These are phyloP conservation scores for Carex kokanica DNA, from an alignment of 176 grass and related monocot species.

Conservation along the genomic window DNA sequence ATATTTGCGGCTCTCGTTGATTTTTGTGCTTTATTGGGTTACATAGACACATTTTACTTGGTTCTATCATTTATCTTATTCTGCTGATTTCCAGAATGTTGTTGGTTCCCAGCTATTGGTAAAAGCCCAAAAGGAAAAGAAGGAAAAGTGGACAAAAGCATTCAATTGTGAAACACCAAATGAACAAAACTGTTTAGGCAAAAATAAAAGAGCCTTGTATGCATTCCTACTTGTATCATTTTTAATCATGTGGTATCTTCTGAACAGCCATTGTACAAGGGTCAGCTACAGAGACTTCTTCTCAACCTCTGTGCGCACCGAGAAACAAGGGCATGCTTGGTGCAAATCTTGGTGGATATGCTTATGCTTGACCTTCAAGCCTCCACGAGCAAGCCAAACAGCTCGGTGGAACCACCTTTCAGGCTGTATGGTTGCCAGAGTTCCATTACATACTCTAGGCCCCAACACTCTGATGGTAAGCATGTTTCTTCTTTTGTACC, in stretches of 20 bases:
- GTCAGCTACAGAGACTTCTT: constrained; percentile 87
- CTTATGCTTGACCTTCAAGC: constrained; percentile 94
- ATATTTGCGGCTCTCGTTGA: not conserved
- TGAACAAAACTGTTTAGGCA: not conserved
- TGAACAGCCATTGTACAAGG: constrained; percentile 88
- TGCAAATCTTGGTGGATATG: constrained; percentile 91
- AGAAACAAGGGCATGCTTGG: constrained; percentile 76
- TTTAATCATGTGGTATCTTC: constrained; percentile 11
- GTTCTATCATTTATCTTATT: not conserved
- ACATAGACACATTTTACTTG: not conserved
- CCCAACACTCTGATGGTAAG: constrained; percentile 82
- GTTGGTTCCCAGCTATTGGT: not conserved
- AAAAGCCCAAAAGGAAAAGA: not conserved
- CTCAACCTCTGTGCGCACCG: constrained; percentile 87
- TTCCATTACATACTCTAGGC: constrained; percentile 92
- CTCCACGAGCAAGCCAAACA: constrained; percentile 49
- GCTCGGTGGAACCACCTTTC: constrained; percentile 61
- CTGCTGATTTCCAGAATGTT: not conserved
- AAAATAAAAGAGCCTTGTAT: not conserved
- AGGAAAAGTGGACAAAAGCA: not conserved
- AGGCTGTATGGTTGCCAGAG: constrained; percentile 92
- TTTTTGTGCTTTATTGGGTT: not conserved
- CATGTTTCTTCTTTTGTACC: constrained; percentile 13
- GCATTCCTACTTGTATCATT: not conserved
- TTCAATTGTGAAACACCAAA: not conserved